Percentiles rank a stretch among this genome's conserved stretches.
These are phyloP conservation scores for Fusarium coffeatum DNA, from an alignment of 2,329 filamentous ascomycete species.

Conservation along the genomic window DNA sequence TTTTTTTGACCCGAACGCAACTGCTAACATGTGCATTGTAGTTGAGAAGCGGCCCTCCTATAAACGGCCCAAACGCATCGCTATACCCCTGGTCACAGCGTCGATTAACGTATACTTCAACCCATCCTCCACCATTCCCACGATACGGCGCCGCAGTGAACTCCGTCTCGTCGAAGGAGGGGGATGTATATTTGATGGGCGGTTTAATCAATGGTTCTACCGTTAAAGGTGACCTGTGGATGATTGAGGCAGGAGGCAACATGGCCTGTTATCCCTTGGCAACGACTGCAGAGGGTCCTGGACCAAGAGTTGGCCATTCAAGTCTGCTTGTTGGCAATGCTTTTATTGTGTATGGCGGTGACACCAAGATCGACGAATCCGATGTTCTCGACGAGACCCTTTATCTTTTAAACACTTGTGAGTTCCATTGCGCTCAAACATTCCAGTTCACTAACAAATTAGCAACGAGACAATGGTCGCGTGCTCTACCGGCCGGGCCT, in stretches of 20 bases:
- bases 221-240: conserved; percentile 97
- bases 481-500: conserved; percentile 86
- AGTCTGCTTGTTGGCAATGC: conserved; percentile 96
- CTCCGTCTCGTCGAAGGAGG: conserved; percentile 91
- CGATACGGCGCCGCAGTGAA: conserved; percentile 98
- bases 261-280: conserved; percentile 92
- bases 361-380: conserved; percentile 95
- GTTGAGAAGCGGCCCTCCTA: conserved; percentile 65
- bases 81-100: conserved; percentile 97
- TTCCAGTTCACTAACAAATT: conserved; percentile 31
- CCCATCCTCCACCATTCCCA: conserved; percentile 88
- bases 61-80: conserved; percentile 74
- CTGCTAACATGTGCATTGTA: conserved; percentile 48
- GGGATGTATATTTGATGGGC: conserved; percentile 97
- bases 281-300: conserved; percentile 92
- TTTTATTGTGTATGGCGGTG: conserved; percentile 98
- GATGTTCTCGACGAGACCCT: conserved; percentile 94
- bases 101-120: conserved; percentile 84
- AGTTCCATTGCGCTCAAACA: conserved; percentile 53
- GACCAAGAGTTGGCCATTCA: conserved; percentile 92
- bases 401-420: conserved; percentile 97
- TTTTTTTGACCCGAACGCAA: neutral
- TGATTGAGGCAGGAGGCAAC: conserved; percentile 90
- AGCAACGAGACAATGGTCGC: conserved; percentile 99
- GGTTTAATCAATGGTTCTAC: conserved; percentile 94